phyloP scores from a whole-genome alignment of 208 protist genomes.

The Trypanosoma mega region DNA sequence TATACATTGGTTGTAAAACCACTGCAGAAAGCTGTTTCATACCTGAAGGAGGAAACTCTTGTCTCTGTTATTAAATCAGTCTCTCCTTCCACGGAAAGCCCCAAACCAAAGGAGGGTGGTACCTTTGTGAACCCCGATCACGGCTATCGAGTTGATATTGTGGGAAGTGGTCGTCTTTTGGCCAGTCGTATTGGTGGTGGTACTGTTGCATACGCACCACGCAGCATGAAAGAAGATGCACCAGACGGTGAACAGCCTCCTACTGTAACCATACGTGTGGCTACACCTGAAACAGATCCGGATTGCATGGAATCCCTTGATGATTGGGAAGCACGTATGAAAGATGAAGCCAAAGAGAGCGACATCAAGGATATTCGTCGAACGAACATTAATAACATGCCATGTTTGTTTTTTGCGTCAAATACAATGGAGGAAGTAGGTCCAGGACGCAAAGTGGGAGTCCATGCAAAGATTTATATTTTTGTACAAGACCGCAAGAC shows the following conservation, averaged over 20 bases:
- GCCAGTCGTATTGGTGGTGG: conserved; percentile 64
- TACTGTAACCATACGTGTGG: conserved; percentile 70
- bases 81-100: conserved; percentile 28
- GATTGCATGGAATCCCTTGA: conserved; percentile 64
- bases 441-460: conserved; percentile 55
- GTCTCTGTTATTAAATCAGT: conserved; percentile 50
- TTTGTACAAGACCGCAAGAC: conserved; percentile 65
- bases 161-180: conserved; percentile 53
- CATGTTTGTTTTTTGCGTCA: conserved; percentile 66
- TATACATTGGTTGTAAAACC: conserved; percentile 60
- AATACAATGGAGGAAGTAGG: conserved; percentile 80
- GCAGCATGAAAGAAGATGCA: conserved; percentile 28
- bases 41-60: conserved; percentile 40
- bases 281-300: conserved; percentile 58
- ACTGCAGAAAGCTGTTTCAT: conserved; percentile 57
- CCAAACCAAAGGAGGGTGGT: conserved; percentile 37
- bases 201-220: conserved; percentile 62
- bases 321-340: conserved; percentile 63
- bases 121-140: conserved; percentile 55
- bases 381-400: conserved; percentile 35
- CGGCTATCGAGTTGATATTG: conserved; percentile 57
- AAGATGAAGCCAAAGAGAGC: conserved; percentile 43
- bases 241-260: conserved; percentile 48
- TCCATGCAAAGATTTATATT: conserved; percentile 63
- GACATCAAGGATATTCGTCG: conserved; percentile 51